Base-by-base conservation (phyloP, 495 filamentous ascomycete species). In the Aspergillus diversus region DNA sequence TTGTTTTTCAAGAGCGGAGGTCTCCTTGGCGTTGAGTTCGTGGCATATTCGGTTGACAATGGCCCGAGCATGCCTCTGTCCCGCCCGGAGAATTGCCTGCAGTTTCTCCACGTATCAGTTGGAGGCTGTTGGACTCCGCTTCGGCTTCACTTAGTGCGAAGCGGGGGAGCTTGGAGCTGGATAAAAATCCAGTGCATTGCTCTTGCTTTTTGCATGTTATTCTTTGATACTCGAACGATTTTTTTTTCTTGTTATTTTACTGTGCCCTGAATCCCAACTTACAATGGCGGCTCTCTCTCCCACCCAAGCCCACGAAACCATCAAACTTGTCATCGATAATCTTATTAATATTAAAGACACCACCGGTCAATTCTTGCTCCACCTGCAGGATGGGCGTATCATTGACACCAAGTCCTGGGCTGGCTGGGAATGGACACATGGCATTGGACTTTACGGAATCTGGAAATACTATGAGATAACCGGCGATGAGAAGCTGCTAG, bases 351-450 rank as follows among this genome's bases (percentile, higher is more conserved):
- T 91, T 73, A 84, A 82, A 67, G 89, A 92, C 72, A 79, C 76
- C 9, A 88, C 87, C 0, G 89, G 89, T 32, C 76, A 87, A 67
- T 92, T 90, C 74, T 81, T 91, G 9, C 72, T 91, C 33, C 82
- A 74, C 16, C 80, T 92, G 17, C 71, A 79, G 7, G 89, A 91
- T 63, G 89, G 89, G 37, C 85, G 89, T 32, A 76, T 91, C 35
- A 91, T 92, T 63, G 89, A 92, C 69, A 92, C 89, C 16, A 92
- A 92, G 73, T 89, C 87, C 46, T 92, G 89, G 89, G 73, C 84
- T 46, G 87, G 85, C 63, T 92, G 89, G 89, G 89, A 92, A 78
- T 92, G 89, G 89, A 92, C 89, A 5, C 89, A 92, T 71, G 89
- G 89, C 7, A 84, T 92, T 61, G 89, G 89, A 0, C 81, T 92